phyloP scores from a whole-genome alignment of 176 grass and related monocot species.

The Thinopyrum elongatum region DNA sequence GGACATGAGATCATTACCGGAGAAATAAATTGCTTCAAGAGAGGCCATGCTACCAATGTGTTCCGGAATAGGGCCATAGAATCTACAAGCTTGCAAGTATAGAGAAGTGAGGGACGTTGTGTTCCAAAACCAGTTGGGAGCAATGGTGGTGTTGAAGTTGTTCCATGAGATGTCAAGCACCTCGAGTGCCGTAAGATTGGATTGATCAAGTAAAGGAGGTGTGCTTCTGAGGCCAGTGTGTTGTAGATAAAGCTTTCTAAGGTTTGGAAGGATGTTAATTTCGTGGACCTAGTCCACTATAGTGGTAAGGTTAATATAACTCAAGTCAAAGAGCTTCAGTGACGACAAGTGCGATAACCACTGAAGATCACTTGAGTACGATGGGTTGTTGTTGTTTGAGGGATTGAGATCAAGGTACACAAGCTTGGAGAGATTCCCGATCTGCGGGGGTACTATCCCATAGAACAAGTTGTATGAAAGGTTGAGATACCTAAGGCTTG shows the following conservation, averaged over 20 bases:
- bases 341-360: slow-evolving; percentile 35
- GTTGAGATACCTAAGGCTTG: slow-evolving; percentile 17
- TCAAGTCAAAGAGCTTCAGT: slow-evolving; percentile 31
- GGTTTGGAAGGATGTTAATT: slow-evolving; percentile 16
- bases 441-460: slow-evolving; percentile 18
- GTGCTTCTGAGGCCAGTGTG: background rate
- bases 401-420: slow-evolving; percentile 28
- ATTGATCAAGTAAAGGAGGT: background rate
- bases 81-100: no score
- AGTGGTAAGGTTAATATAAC: background rate
- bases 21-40: background rate
- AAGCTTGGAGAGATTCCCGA: slow-evolving; percentile 42
- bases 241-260: background rate
- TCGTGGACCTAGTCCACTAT: background rate
- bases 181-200: slow-evolving; percentile 1
- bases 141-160: background rate
- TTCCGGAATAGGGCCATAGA: background rate
- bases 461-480: background rate
- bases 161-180: background rate
- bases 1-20: background rate
- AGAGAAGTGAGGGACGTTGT: background rate
- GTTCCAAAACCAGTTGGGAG: slow-evolving; percentile 34
- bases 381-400: accelerated
- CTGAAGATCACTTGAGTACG: background rate
- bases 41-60: slow-evolving; percentile 11